Evolutionary conservation across 169 alveolate species (phyloP).

Genomic region (Prorocentrum cordatum): DNA sequence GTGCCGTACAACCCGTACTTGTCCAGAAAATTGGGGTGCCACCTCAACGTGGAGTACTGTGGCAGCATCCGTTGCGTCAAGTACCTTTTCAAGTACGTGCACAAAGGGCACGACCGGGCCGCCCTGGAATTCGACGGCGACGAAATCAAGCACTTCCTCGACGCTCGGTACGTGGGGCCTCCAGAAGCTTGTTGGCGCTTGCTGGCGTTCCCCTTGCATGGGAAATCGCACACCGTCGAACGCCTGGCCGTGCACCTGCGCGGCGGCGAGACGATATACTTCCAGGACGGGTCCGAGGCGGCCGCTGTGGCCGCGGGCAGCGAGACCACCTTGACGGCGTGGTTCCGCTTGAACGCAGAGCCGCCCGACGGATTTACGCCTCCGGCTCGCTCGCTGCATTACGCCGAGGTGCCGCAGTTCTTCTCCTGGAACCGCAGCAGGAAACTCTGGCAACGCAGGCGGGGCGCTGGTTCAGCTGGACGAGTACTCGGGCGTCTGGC

Average conservation of each 20-base stretch:
- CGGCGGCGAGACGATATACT: background rate
- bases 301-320: background rate
- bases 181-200: conserved; percentile 9
- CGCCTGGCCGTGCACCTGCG: background rate
- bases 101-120: conserved; percentile 22
- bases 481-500: background rate
- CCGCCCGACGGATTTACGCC: background rate
- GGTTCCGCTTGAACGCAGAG: background rate
- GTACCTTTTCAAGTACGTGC: background rate
- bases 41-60: too few relatives aligned
- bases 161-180: background rate
- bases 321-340: background rate
- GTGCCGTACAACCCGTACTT: too few relatives aligned
- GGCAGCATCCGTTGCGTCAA: too few relatives aligned
- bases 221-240: background rate
- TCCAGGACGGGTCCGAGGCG: background rate
- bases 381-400: background rate
- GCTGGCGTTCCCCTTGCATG: background rate
- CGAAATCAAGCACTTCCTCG: background rate
- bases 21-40: too few relatives aligned
- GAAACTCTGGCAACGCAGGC: background rate
- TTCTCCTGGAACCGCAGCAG: background rate
- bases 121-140: background rate
- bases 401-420: background rate
- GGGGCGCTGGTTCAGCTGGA: too few relatives aligned